Evolutionary conservation across 768 basidiomycete species (phyloP).

Genomic region (Hericium coralloides): DNA sequence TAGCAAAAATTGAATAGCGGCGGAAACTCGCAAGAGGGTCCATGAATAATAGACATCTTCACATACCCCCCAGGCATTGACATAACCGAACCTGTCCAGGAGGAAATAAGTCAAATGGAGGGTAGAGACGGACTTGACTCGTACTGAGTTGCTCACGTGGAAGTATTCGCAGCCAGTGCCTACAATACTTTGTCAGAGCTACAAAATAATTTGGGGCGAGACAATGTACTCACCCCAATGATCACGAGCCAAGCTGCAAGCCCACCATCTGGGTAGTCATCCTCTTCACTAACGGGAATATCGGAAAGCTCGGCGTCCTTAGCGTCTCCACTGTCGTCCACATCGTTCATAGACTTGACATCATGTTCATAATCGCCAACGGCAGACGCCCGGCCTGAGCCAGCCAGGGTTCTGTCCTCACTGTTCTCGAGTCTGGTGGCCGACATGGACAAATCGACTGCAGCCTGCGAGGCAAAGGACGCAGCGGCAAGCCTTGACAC

Average conservation of each 20-base stretch:
- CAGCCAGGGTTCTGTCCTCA: too few species aligned
- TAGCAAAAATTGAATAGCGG: too few species aligned
- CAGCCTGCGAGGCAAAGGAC: too few species aligned
- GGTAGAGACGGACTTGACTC: not conserved
- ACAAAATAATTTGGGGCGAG: not conserved
- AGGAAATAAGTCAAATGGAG: not conserved
- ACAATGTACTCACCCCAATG: constrained; percentile 25
- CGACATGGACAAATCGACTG: too few species aligned
- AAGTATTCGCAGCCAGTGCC: constrained; percentile 29
- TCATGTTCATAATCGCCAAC: not conserved
- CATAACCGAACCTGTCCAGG: constrained; percentile 47
- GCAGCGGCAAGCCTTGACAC: too few species aligned
- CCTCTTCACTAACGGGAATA: not conserved
- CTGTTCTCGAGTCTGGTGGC: too few species aligned
- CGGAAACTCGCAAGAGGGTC: not conserved
- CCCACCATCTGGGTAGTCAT: constrained; percentile 35
- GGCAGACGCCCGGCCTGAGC: too few species aligned
- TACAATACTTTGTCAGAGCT: constrained; percentile 2
- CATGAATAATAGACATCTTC: not conserved
- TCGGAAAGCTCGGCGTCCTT: not conserved
- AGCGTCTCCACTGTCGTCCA: not conserved
- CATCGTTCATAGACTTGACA: not conserved
- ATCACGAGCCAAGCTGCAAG: constrained; percentile 35
- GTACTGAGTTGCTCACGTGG: constrained; percentile 26
- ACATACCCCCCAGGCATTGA: constrained; percentile 68